Conservation (phyloP, 2,329 filamentous ascomycete species). For the Teratosphaeria zuluensis region DNA sequence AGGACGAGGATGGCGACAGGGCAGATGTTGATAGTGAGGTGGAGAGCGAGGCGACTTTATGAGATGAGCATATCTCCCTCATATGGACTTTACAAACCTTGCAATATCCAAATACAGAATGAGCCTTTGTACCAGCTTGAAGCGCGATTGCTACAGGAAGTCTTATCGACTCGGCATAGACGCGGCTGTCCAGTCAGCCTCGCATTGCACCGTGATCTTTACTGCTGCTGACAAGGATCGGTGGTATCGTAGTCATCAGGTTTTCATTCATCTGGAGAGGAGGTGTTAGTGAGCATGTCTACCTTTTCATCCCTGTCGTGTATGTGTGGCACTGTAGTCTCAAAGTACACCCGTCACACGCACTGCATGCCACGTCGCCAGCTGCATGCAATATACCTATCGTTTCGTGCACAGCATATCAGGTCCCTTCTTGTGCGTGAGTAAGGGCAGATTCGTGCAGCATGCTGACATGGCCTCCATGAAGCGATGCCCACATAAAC, state of each 20-base stretch:
- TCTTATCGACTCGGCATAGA: background rate
- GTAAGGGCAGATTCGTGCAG: background rate
- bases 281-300: background rate
- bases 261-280: background rate
- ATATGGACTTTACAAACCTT: no score
- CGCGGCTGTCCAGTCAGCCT: background rate
- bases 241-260: background rate
- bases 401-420: background rate
- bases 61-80: no score
- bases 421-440: background rate
- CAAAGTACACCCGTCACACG: background rate
- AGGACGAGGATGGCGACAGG: conserved; percentile 5
- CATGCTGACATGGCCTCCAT: background rate
- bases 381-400: background rate
- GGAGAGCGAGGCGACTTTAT: background rate
- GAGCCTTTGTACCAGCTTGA: background rate
- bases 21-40: background rate
- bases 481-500: background rate
- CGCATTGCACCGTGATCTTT: background rate
- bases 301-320: background rate
- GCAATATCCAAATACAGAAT: no score
- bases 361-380: background rate
- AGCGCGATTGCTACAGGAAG: background rate
- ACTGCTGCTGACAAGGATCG: background rate
- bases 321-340: background rate